phyloP scores from a whole-genome alignment of 208 protist species.

The Borovskyia barvae region DNA sequence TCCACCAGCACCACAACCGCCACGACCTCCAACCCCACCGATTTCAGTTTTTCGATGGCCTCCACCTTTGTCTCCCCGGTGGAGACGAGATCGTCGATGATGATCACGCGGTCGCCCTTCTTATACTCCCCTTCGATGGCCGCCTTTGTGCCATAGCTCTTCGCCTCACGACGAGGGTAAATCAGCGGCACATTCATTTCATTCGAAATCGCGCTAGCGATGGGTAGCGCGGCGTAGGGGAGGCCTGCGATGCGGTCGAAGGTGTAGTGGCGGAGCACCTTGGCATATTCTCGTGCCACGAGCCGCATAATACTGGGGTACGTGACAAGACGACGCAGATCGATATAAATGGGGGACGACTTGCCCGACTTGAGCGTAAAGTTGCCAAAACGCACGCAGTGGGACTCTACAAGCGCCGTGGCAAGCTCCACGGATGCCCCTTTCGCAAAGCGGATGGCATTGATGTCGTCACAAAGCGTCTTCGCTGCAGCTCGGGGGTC shows the following conservation, averaged over 20 bases:
- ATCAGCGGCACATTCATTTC: conserved; percentile 90
- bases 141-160: conserved; percentile 94
- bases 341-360: conserved; percentile 95
- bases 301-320: conserved; percentile 81
- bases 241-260: conserved; percentile 90
- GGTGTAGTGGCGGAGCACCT: conserved; percentile 57
- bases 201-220: conserved; percentile 91
- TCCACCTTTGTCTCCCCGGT: conserved; percentile 94
- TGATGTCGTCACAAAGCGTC: conserved; percentile 80
- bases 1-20: conserved; percentile 94
- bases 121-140: conserved; percentile 94
- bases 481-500: conserved; percentile 68
- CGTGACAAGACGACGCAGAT: conserved; percentile 92
- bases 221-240: conserved; percentile 95
- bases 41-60: conserved; percentile 89
- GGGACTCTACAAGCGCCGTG: conserved; percentile 67
- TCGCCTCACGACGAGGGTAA: conserved; percentile 90
- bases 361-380: conserved; percentile 96
- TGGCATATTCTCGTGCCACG: conserved; percentile 77
- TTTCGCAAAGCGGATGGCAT: conserved; percentile 53
- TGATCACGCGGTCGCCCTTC: conserved; percentile 85
- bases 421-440: conserved; percentile 53
- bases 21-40: conserved; percentile 80
- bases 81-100: conserved; percentile 96
- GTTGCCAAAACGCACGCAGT: conserved; percentile 92